Evolutionary conservation across 1,139 yeast species (phyloP).

Genomic region (Kurtzmaniella quercitrusa): DNA sequence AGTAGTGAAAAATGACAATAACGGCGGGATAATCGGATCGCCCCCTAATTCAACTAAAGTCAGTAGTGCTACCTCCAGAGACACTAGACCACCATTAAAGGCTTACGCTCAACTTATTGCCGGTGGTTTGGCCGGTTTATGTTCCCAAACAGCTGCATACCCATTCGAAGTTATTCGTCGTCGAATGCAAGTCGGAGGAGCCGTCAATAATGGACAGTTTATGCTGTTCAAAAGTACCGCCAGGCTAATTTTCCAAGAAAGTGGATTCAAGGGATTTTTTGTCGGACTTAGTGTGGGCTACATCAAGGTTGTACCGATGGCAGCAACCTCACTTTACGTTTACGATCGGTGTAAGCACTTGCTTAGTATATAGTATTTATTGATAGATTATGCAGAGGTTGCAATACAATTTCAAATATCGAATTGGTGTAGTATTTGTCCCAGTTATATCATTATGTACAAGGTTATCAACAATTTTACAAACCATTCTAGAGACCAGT

Average conservation of each 20-base stretch:
- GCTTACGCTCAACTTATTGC: conserved; percentile 93
- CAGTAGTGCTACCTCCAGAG: conserved; percentile 31
- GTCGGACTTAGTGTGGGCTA: conserved; percentile 95
- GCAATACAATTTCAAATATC: not conserved
- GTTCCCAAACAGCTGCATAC: conserved; percentile 93
- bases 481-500: too few species aligned
- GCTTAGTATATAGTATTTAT: conserved; percentile 47
- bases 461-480: not conserved
- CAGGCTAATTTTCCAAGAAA: conserved; percentile 58
- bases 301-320: conserved; percentile 94
- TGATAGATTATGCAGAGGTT: not conserved
- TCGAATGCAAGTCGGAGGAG: conserved; percentile 94
- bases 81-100: conserved; percentile 60
- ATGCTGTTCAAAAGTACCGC: conserved; percentile 51
- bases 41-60: conserved; percentile 28
- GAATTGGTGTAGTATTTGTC: not conserved
- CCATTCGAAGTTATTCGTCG: conserved; percentile 95
- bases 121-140: conserved; percentile 93
- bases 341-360: conserved; percentile 78
- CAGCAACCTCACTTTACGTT: conserved; percentile 91
- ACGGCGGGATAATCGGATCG: too few species aligned
- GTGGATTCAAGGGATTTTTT: conserved; percentile 82
- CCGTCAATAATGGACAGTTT: conserved; percentile 58
- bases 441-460: too few species aligned
- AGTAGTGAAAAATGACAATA: conserved; percentile 5